Evolutionary conservation across 345 rosid species (phyloP).

Genomic region (Excoecaria cochinchinensis): DNA sequence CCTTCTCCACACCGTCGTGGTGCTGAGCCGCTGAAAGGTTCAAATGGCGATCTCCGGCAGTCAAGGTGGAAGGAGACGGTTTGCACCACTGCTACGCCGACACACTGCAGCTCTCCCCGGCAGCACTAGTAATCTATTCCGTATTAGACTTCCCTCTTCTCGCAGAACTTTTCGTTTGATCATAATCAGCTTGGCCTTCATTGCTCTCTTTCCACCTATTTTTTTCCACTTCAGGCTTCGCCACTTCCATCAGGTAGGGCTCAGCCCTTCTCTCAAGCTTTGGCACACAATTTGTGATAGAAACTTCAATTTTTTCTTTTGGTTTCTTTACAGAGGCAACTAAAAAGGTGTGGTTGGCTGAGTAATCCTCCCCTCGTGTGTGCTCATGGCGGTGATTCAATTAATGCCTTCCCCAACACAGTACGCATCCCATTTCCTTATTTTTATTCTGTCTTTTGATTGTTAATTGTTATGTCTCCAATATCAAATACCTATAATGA

Average conservation of each 20-base stretch:
- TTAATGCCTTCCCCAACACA: constrained; percentile 76
- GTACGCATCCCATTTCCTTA: constrained; percentile 33
- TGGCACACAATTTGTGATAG: not conserved
- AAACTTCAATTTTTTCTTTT: not conserved
- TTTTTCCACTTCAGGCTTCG: constrained; percentile 86
- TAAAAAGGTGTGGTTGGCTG: constrained; percentile 72
- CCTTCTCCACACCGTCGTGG: not conserved
- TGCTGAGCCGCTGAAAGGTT: not conserved
- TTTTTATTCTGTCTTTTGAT: not conserved
- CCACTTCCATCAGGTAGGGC: constrained; percentile 52
- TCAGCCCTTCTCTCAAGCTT: constrained; percentile 9
- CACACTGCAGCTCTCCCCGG: not conserved
- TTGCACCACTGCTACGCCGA: not conserved
- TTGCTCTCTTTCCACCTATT: constrained; percentile 77
- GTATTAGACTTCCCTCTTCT: constrained; percentile 29
- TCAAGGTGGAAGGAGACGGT: constrained; percentile 7
- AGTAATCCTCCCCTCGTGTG: constrained; percentile 87
- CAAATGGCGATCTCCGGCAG: constrained; percentile 14
- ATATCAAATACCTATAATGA: not conserved
- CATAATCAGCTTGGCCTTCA: constrained; percentile 50
- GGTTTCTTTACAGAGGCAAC: constrained; percentile 38
- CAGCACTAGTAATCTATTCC: not conserved
- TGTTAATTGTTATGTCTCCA: not conserved
- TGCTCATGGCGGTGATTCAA: constrained; percentile 97
- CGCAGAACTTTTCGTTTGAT: constrained; percentile 45